Conservation (phyloP, 2,329 filamentous ascomycete species). For the Penicillium sp. region DNA sequence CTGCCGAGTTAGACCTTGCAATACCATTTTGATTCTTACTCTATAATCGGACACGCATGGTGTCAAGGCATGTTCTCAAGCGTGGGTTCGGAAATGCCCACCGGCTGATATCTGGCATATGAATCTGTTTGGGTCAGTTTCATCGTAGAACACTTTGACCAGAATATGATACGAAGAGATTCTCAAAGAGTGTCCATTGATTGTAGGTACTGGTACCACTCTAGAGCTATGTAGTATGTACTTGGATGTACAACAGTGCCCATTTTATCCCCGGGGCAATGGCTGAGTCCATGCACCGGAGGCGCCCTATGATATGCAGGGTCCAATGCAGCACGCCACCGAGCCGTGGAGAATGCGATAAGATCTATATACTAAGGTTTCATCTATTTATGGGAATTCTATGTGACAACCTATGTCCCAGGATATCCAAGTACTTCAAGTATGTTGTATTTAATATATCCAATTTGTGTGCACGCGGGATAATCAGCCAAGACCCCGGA, state of each 20-base stretch:
- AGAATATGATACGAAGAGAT: neutral
- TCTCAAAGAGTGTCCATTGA: neutral
- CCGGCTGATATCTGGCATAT: neutral
- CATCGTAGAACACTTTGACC: constrained; percentile 2
- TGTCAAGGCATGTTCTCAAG: neutral
- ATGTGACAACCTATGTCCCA: neutral
- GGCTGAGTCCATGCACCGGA: neutral
- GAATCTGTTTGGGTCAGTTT: neutral
- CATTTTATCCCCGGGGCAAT: neutral
- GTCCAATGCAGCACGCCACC: constrained; percentile 11
- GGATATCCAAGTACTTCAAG: neutral
- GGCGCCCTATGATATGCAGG: constrained; percentile 9
- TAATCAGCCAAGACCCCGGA: constrained; percentile 4
- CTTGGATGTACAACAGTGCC: neutral
- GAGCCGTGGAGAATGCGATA: constrained; percentile 12
- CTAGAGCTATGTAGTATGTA: neutral
- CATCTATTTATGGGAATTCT: neutral
- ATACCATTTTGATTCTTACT: constrained; percentile 26
- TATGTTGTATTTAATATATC: neutral
- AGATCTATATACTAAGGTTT: constrained; percentile 1
- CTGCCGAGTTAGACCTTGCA: constrained; percentile 32
- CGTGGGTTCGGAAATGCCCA: neutral
- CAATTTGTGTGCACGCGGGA: neutral
- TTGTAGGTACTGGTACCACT: neutral
- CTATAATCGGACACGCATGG: neutral